Evolutionary conservation across 305 asterid genomes (phyloP), one percentile per base, ranked within the genome.

Genomic region (Solanum chacoense): DNA sequence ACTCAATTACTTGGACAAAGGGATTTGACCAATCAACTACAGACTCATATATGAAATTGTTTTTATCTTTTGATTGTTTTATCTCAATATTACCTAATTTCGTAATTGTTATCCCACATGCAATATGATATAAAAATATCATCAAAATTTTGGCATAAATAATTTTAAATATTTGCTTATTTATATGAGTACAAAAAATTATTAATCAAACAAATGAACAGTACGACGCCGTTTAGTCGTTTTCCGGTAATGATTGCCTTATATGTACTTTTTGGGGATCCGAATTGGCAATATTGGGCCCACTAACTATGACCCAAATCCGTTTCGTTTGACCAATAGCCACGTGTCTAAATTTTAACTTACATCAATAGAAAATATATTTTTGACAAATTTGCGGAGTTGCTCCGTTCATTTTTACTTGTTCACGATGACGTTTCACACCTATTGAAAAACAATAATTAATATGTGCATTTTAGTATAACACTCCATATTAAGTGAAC

Each of bases 251-350:
- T 89, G 90, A 91, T 90, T 89, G 88, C 91, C 71, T 88, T 40
- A 67, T 80, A 55, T 89, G 92, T 74, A 71, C 87, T 40, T 86
- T 87, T 85, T 84, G 36, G 90, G 88, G 87, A 91, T 86, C 90
- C 74, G 63, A 65, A 88, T 80, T 89, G 92, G 92, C 92, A 80
- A 80, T 22, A 40, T 90, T 87, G 90, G 92, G 89, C 90, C 90
- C 37, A 73, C 24, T n/a, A 31, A 34, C 42, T 84, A 63, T 50
- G 93, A 89, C 90, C 91, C 91, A 85, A 86, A 84, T 84, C 8
- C 20, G 78, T 84, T 89, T n/a, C 90, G 35, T 90, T 91, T 83
- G 93, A 92, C 90, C 87, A 90, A 14, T 90, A 3, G 29, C 40
- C n/a, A 83, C 86, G 42, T 83, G 86, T 50, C 86, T 5, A 29